Base-by-base conservation (phyloP, 306 rosid genomes). In the Cucumis melo region DNA sequence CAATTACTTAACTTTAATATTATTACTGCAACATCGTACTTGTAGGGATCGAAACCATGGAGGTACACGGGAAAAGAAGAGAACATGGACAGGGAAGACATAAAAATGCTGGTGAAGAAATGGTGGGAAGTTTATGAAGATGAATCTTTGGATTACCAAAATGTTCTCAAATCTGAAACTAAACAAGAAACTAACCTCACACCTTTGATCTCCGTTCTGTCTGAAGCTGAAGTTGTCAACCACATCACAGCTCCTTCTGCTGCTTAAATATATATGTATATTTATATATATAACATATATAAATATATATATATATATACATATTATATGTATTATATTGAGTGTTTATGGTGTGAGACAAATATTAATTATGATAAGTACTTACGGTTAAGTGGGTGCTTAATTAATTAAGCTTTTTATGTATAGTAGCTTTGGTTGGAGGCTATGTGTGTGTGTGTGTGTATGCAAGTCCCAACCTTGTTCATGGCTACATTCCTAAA, bases 11-110 rank as follows among this genome's bases (percentile, higher is more conserved):
- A 50, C 2, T 6, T 50, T 50, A 5, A 15, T 4, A 1, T 50
- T 5, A 50, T 5, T 6, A 15, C 0, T 5, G 55, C 0, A 50
- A 48, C 2, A 1, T 4, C 2, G 14, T 8, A 36, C 1, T 0
- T 79, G 29, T 23, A 85, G 89, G 90, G 88, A n/a, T 67, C 88
- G 24, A 87, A 87, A 81, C 90, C 88, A 17, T 87, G 90, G 90
- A 87, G 88, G 79, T 84, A 75, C 78, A 82, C 86, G 1, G 90
- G 90, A 4, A 27, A 75, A 62, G 90, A 87, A 60, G 76, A 78
- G 48, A 59, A 82, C 73, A 87, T 87, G 90, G 78, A 84, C 3
- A 77, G 88, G 62, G 86, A 87, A n/a, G 90, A 87, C 83, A 84
- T 87, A 24, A 84, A 78, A 80, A 84, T 64, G 82, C 63, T 87